Percentiles rank a stretch among this genome's conserved stretches.
Conservation (phyloP, 2,329 filamentous ascomycete genomes). For the Golovinomyces cichoracearum region DNA sequence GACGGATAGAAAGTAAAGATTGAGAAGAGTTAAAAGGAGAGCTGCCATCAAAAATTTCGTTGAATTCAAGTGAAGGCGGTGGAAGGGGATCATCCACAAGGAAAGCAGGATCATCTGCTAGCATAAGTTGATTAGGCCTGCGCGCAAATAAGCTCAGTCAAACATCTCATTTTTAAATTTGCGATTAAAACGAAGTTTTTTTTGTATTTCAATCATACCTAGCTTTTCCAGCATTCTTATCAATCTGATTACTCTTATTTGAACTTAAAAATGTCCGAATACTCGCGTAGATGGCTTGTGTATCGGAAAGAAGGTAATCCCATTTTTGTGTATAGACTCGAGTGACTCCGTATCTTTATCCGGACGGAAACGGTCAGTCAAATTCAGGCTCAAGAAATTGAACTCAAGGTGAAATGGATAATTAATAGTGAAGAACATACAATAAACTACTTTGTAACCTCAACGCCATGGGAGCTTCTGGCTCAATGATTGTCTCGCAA, state of each 20-base stretch:
- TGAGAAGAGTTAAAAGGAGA: constrained; percentile 11
- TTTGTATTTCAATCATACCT: too few species aligned
- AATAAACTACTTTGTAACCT: constrained; percentile 74
- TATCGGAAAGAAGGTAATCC: constrained; percentile 58
- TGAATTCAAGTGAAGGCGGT: constrained; percentile 27
- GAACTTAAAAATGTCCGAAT: constrained; percentile 42
- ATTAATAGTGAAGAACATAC: constrained; percentile 18
- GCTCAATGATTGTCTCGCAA: constrained; percentile 66
- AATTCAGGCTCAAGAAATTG: not conserved
- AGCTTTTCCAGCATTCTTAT: constrained; percentile 43
- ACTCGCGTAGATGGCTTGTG: constrained; percentile 44
- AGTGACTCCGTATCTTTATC: constrained; percentile 43
- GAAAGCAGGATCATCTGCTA: constrained; percentile 66
- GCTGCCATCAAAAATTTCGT: constrained; percentile 10
- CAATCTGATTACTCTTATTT: constrained; percentile 32
- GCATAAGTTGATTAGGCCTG: constrained; percentile 49
- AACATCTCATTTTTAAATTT: not conserved
- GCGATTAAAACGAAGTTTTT: not conserved
- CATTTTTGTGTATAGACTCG: constrained; percentile 74
- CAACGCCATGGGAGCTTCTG: constrained; percentile 66
- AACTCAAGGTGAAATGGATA: not conserved
- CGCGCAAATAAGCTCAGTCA: not conserved
- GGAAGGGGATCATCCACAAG: constrained; percentile 35
- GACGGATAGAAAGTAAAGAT: constrained; percentile 14
- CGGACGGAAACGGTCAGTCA: constrained; percentile 5